Evolutionary conservation across 2,329 filamentous ascomycete species (phyloP).

Genomic region (Calonectria montana): DNA sequence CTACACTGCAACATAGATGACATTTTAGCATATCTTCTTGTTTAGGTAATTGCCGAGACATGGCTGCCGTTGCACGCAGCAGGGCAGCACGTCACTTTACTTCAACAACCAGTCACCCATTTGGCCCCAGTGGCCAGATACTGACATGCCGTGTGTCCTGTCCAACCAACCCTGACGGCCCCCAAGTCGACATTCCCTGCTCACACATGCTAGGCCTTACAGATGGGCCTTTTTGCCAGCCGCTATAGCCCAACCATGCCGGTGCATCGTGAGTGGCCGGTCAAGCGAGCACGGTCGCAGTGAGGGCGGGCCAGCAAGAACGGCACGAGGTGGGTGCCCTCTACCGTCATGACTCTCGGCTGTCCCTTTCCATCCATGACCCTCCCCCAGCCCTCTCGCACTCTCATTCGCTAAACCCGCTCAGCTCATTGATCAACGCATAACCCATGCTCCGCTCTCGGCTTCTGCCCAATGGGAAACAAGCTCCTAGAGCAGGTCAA

Average conservation of each 20-base stretch:
- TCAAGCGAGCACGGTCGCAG: constrained; percentile 21
- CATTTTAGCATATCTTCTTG: background rate
- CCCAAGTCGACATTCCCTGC: background rate
- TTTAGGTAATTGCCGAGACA: constrained; percentile 7
- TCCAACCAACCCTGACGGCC: background rate
- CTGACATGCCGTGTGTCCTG: background rate
- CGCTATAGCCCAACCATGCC: background rate
- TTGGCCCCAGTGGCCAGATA: background rate
- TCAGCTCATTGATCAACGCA: constrained; percentile 12
- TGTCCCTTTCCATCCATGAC: background rate
- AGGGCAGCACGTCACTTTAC: background rate
- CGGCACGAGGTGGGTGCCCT: constrained; percentile 13
- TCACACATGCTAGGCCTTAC: background rate
- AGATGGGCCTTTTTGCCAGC: constrained; percentile 15
- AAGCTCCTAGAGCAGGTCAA: background rate
- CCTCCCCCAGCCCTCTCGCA: background rate
- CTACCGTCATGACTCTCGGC: constrained; percentile 7
- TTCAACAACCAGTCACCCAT: background rate
- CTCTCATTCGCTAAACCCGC: constrained; percentile 8
- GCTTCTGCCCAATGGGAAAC: constrained; percentile 4
- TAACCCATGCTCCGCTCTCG: constrained; percentile 7
- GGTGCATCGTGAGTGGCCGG: constrained; percentile 9
- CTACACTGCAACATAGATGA: background rate
- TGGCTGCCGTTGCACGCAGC: background rate
- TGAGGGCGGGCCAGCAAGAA: constrained; percentile 6